These are phyloP conservation scores for Tetrastigma voinierianum DNA, from an alignment of 164 flowering plant species.

Conservation along the genomic window DNA sequence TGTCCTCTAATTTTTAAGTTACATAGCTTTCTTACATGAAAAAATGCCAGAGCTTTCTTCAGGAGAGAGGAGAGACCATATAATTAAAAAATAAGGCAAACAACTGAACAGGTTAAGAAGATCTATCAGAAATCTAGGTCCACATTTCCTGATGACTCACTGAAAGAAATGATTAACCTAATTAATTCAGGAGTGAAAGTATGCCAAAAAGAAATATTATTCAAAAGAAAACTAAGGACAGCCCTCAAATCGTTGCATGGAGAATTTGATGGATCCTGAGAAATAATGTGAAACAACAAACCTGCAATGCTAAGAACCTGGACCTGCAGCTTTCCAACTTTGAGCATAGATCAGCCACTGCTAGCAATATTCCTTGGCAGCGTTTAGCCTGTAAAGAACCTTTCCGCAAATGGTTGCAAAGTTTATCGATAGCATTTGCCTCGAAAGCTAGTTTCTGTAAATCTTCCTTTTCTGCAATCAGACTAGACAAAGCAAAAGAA, in stretches of 20 bases:
- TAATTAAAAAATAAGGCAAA: too few relatives aligned
- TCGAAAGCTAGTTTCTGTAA: conserved; percentile 76
- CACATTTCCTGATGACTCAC: not conserved
- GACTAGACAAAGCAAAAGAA: conserved; percentile 64
- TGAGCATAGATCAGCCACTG: conserved; percentile 81
- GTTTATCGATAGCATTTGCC: conserved; percentile 57
- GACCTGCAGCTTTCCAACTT: conserved; percentile 79
- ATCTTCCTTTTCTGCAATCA: conserved; percentile 66
- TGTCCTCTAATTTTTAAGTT: too few relatives aligned
- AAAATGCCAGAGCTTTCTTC: too few relatives aligned
- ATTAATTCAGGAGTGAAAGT: not conserved
- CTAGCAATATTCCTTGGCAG: conserved; percentile 62
- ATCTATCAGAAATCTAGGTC: too few relatives aligned
- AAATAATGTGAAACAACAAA: conserved; percentile 29
- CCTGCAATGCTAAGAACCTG: conserved; percentile 61
- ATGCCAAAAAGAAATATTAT: not conserved
- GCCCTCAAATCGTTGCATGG: not conserved
- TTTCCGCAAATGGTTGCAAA: conserved; percentile 50
- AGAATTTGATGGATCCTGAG: not conserved
- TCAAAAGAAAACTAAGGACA: not conserved
- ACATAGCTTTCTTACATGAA: too few relatives aligned
- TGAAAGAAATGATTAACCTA: not conserved
- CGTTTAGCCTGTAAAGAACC: conserved; percentile 44
- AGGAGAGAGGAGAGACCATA: too few relatives aligned
- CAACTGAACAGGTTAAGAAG: too few relatives aligned